These are phyloP conservation scores for Noccaea bulbosa DNA, from an alignment of 345 rosid species.

Conservation along the genomic window DNA sequence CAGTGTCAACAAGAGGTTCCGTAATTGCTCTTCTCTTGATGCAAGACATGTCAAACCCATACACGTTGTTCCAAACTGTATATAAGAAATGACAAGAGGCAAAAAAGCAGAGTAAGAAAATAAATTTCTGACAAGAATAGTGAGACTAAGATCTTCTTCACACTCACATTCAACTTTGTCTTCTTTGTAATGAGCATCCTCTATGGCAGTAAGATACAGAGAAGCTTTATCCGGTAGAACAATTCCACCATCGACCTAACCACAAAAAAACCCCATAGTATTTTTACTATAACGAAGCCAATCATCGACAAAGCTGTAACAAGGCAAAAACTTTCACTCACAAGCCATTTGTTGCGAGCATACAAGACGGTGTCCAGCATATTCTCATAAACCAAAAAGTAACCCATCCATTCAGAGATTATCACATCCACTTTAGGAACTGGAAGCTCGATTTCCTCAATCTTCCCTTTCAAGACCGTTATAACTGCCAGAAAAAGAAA, in stretches of 20 bases:
- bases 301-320: not conserved
- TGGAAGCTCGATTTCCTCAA: slow-evolving; percentile 88
- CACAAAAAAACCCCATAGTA: not conserved
- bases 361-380: slow-evolving; percentile 84
- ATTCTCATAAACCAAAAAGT: slow-evolving; percentile 87
- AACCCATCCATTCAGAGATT: slow-evolving; percentile 99
- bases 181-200: slow-evolving; percentile 93
- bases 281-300: not conserved
- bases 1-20: slow-evolving; percentile 95
- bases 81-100: slow-evolving; percentile 8
- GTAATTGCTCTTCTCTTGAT: slow-evolving; percentile 93
- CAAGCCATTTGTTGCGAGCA: slow-evolving; percentile 99
- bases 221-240: slow-evolving; percentile 93
- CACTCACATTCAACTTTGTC: slow-evolving; percentile 90
- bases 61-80: slow-evolving; percentile 86
- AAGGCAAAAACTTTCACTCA: slow-evolving; percentile 45
- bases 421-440: slow-evolving; percentile 79
- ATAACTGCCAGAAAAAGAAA: slow-evolving; percentile 51
- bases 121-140: not conserved
- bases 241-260: slow-evolving; percentile 72
- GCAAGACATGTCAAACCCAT: slow-evolving; percentile 95
- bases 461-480: slow-evolving; percentile 92
- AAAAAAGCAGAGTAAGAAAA: not conserved
- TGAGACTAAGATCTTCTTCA: not conserved
- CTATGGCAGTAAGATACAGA: slow-evolving; percentile 83